Conservation (phyloP, 176 grass and related monocot species). For the Saccharum spontaneum region DNA sequence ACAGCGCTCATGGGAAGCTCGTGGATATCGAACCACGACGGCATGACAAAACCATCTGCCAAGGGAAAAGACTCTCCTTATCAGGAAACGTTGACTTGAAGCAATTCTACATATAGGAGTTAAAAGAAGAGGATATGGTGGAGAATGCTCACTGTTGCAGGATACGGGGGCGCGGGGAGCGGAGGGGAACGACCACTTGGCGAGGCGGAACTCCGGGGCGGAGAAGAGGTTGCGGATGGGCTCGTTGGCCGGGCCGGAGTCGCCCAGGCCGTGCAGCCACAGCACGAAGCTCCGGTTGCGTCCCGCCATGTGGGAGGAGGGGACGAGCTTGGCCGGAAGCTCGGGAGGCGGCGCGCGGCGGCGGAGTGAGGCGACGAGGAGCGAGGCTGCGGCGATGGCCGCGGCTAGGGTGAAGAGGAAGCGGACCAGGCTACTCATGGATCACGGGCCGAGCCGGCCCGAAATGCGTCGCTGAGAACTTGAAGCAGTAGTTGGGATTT, state of each 20-base stretch:
- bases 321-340: neutral
- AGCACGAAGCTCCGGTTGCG: conserved; percentile 73
- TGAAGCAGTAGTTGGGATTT: neutral
- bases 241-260: conserved; percentile 90
- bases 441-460: conserved; percentile 29
- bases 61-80: neutral
- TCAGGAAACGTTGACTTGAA: neutral
- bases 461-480: neutral
- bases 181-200: conserved; percentile 77
- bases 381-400: conserved; percentile 47
- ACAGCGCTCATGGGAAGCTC: conserved; percentile 74
- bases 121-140: neutral
- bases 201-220: conserved; percentile 65
- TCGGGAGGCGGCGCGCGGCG: conserved; percentile 22
- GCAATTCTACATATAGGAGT: neutral
- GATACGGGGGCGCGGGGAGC: conserved; percentile 67
- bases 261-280: conserved; percentile 91
- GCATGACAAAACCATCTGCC: conserved; percentile 80
- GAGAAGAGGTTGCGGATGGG: conserved; percentile 84
- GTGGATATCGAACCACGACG: conserved; percentile 91
- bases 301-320: conserved; percentile 20
- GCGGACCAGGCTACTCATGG: conserved; percentile 40
- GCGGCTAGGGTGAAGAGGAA: conserved; percentile 49
- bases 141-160: conserved; percentile 61
- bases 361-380: conserved; percentile 41